Evolutionary conservation across 139 green algal genomes (phyloP).

Genomic region (Mesotaenium endlicherianum): DNA sequence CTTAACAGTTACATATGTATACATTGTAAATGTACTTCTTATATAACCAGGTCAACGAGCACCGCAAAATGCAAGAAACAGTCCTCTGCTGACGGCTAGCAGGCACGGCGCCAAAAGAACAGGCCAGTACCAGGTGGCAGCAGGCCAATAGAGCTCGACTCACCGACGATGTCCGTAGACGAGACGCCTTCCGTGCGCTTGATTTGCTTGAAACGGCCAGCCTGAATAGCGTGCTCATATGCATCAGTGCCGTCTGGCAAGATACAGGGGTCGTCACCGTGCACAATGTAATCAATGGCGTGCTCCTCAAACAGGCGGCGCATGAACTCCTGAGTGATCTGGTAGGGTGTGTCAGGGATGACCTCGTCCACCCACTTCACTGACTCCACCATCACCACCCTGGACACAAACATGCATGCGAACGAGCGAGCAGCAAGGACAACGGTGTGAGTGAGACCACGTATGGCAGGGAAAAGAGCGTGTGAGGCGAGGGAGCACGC

Average conservation of each 20-base stretch:
- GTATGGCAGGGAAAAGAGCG: not conserved
- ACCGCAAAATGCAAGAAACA: not conserved
- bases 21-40: too few species aligned
- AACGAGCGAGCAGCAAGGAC: not conserved
- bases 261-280: conserved; percentile 98
- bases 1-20: too few species aligned
- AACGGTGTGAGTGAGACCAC: not conserved
- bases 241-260: conserved; percentile 96
- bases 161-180: conserved; percentile 95
- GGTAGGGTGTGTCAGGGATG: conserved; percentile 91
- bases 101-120: too few species aligned
- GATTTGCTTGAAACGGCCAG: conserved; percentile 86
- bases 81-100: too few species aligned
- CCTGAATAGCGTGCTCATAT: conserved; percentile 89
- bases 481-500: not conserved
- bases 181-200: conserved; percentile 97
- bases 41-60: too few species aligned
- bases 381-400: conserved; percentile 74
- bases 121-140: too few species aligned
- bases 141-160: not conserved
- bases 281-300: conserved; percentile 97
- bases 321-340: conserved; percentile 89
- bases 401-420: conserved; percentile 14
- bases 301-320: conserved; percentile 86
- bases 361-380: conserved; percentile 99